These are phyloP conservation scores for Penicillium sp. DNA, from an alignment of 2,329 filamentous ascomycete genomes.

Conservation along the genomic window DNA sequence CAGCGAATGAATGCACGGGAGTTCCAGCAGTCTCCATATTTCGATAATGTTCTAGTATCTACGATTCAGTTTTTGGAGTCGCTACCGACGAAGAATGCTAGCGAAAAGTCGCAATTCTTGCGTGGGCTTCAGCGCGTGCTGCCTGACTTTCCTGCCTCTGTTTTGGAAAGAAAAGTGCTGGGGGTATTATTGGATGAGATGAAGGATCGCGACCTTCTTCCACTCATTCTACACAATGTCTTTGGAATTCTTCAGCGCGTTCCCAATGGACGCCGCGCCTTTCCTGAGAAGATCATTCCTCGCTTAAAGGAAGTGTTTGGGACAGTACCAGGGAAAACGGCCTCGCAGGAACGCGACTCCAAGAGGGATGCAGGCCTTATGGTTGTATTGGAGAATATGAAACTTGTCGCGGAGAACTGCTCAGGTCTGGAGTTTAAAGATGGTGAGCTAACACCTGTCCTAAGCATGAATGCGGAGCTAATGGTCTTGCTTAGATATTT, in stretches of 20 bases:
- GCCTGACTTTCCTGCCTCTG: slow-evolving; percentile 86
- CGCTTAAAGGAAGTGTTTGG: slow-evolving; percentile 81
- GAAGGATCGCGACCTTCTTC: slow-evolving; percentile 85
- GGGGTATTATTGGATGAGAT: slow-evolving; percentile 87
- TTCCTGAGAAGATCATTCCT: slow-evolving; percentile 84
- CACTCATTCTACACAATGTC: slow-evolving; percentile 83
- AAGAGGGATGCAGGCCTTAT: slow-evolving; percentile 86
- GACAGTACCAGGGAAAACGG: slow-evolving; percentile 47
- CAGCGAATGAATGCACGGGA: slow-evolving; percentile 84
- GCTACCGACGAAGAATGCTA: slow-evolving; percentile 85
- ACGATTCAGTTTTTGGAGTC: slow-evolving; percentile 93
- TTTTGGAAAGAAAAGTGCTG: slow-evolving; percentile 92
- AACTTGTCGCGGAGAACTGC: slow-evolving; percentile 74
- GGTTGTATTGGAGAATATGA: slow-evolving; percentile 83
- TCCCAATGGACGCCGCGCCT: slow-evolving; percentile 73
- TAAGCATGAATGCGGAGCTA: slow-evolving; percentile 5
- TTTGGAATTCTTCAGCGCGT: slow-evolving; percentile 85
- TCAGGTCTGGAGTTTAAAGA: slow-evolving; percentile 94
- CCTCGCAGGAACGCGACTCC: slow-evolving; percentile 70
- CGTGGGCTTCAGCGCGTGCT: slow-evolving; percentile 83
- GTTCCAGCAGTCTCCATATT: slow-evolving; percentile 94
- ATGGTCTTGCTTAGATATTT: slow-evolving; percentile 62
- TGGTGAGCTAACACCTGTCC: slow-evolving; percentile 52
- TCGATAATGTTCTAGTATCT: slow-evolving; percentile 94
- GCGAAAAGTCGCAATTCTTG: slow-evolving; percentile 90